Evolutionary conservation across 2,329 filamentous ascomycete species (phyloP).

Genomic region (Fusarium equiseti): DNA sequence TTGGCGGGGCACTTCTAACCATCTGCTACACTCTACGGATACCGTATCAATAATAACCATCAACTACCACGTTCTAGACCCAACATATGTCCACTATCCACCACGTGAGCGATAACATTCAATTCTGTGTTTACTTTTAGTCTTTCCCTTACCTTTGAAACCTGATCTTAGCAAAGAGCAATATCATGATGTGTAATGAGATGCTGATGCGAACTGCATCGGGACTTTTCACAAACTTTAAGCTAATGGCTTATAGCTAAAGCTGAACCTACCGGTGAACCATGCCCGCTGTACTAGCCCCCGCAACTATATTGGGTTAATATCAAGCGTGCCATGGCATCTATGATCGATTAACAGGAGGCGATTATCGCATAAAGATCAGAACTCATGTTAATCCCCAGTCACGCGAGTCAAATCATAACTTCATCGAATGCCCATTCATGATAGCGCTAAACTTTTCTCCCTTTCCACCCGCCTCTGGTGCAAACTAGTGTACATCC

Average conservation of each 20-base stretch:
- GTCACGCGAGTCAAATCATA: constrained; percentile 21
- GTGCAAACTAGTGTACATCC: constrained; percentile 55
- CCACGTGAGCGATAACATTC: constrained; percentile 22
- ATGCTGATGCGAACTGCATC: neutral
- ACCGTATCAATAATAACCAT: constrained; percentile 13
- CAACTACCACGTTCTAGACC: constrained; percentile 26
- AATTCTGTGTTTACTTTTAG: neutral
- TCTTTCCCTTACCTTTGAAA: neutral
- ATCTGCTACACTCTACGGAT: neutral
- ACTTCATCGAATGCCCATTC: constrained; percentile 49
- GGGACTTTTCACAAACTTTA: neutral
- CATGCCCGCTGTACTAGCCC: neutral
- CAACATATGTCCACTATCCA: neutral
- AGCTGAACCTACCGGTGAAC: neutral
- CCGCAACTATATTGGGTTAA: neutral
- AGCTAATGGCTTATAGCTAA: neutral
- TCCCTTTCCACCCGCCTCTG: constrained; percentile 48
- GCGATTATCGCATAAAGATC: neutral
- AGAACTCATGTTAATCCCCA: constrained; percentile 4
- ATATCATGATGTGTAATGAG: neutral
- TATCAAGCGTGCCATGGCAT: neutral
- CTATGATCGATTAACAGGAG: neutral
- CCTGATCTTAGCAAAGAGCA: neutral
- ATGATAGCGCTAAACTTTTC: constrained; percentile 53
- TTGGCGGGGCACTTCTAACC: constrained; percentile 31